Evolutionary conservation across 2,329 filamentous ascomycete genomes (phyloP), one percentile per base, ranked within the genome.

Genomic region (Lachnellula subtilissima): DNA sequence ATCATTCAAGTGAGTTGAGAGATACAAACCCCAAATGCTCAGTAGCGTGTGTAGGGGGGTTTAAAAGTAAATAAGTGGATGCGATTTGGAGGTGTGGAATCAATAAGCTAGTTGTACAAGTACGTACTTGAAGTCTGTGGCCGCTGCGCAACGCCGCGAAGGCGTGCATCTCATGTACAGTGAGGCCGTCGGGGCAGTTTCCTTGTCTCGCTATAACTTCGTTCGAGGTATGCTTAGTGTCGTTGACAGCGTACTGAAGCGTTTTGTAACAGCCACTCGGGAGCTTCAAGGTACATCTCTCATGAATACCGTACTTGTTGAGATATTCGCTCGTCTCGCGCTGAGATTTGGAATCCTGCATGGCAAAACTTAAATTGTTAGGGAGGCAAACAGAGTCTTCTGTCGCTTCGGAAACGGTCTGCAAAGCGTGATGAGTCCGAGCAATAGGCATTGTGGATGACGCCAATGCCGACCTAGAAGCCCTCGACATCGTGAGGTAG

Each of bases 141-240:
- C 82, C 82, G 1, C 77, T 63, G 0, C 78, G 74, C 4, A 85
- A 59, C 0, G 74, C 64, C 0, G 73, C 72, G 14, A 85, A 74
- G 0, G 75, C 71, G 50, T 79, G 78, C 64, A 76, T 85, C 51
- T 87, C 82, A 0, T 77, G 75, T 0, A 82, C 56, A 0, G 76
- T 72, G 56, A 87, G 70, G 15, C 75, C 62, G 0, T 54, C 9
- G 0, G 83, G 81, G 49, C 81, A 84, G 0, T 65, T 52, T 0
- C 63, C 68, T 52, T 82, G 79, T 1, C 63, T 67, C 0, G 82
- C 74, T 12, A 87, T 74, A 0, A 80, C 76, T 0, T 72, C 61
- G 55, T 88, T 88, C 0, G 79, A 71, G 46, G 62, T 35, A 67
- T 73, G 48, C 47, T 51, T 36, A 1, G 58, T 57, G 53, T 25